Percentiles rank a stretch among this genome's conserved stretches.
phyloP scores from a whole-genome alignment of 2,329 filamentous ascomycete species.

The Fusarium goolgardi region DNA sequence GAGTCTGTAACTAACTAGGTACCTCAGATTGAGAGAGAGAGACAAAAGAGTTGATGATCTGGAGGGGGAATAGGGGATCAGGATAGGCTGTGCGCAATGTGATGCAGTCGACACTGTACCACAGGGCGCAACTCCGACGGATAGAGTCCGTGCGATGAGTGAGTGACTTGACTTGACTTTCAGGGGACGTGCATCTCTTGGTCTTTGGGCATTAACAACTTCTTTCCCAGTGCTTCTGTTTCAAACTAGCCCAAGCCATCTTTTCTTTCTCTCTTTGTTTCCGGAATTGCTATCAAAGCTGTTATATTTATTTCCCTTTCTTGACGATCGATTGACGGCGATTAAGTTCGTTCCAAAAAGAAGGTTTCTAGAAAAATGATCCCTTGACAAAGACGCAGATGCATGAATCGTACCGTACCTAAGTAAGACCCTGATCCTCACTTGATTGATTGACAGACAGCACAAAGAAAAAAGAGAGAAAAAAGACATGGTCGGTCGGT shows the following conservation, averaged over 20 bases:
- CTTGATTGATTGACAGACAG: not conserved
- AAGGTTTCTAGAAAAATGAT: conserved; percentile 23
- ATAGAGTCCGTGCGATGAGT: conserved; percentile 35
- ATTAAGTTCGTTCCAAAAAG: not conserved
- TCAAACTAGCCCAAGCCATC: conserved; percentile 43
- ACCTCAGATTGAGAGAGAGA: not conserved
- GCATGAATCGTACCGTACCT: conserved; percentile 24
- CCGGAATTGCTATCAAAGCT: not conserved
- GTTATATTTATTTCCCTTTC: not conserved
- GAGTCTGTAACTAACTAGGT: not conserved
- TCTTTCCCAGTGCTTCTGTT: conserved; percentile 39
- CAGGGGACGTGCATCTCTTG: conserved; percentile 32
- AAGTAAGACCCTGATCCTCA: conserved; percentile 18
- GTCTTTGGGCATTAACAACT: conserved; percentile 30
- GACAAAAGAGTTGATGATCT: conserved; percentile 5
- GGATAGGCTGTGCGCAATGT: conserved; percentile 18
- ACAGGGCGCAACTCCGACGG: conserved; percentile 18
- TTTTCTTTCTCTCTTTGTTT: conserved; percentile 4
- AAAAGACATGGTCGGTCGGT: conserved; percentile 6
- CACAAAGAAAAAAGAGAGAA: not conserved
- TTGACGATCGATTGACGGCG: not conserved
- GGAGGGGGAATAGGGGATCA: conserved; percentile 35
- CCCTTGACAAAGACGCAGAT: not conserved
- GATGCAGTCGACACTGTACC: conserved; percentile 28
- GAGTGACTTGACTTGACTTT: conserved; percentile 2